Base-by-base conservation (phyloP, 1,284 basidiomycete genomes). In the Erythrobasidium hasegawianum region DNA sequence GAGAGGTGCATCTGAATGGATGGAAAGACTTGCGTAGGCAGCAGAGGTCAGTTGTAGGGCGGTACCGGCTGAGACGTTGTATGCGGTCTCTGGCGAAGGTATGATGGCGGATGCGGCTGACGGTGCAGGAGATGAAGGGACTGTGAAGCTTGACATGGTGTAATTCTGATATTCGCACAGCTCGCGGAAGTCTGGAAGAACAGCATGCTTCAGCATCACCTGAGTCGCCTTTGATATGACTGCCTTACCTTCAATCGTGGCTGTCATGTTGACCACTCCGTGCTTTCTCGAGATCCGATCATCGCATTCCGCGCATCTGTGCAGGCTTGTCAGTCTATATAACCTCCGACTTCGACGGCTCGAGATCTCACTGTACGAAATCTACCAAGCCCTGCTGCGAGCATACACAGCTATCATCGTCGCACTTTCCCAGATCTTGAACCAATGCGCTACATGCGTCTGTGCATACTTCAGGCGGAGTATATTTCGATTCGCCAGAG, bases 321-420 rank as follows among this genome's bases (percentile, higher is more conserved):
- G 33, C 5, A 33, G 5, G 11, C 4, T 11, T 11, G 11, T 33
- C 33, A 33, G 33, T 33, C 33, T 33, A 5, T 7, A 11, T 14
- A 22, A 43, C 22, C 20, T 39, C 43, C 3, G 9, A 10, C 13
- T 9, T 11, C 18, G 16, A 24, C 24, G 47, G 39, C 27, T 2
- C n/a, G 20, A 7, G 50, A 41, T 2, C 60, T 38, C 26, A 62
- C 60, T 33, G 8, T 33, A 56, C 47, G 52, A 55, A 62, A 10
- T 26, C 60, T 24, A 43, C 9, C 20, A 62, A 16, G n/a, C 60
- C 60, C 3, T 45, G 14, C 27, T 54, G 52, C 11, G 18, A 20
- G 39, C 60, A 62, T 9, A 62, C 29, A 24, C 60, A 62, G 52
- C 52, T 56, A 29, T 62, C 60, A 24, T 56, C 52, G 11, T 62